Base-by-base conservation (phyloP, 495 filamentous ascomycete genomes). In the Lasiosphaeriaceae sp. region DNA sequence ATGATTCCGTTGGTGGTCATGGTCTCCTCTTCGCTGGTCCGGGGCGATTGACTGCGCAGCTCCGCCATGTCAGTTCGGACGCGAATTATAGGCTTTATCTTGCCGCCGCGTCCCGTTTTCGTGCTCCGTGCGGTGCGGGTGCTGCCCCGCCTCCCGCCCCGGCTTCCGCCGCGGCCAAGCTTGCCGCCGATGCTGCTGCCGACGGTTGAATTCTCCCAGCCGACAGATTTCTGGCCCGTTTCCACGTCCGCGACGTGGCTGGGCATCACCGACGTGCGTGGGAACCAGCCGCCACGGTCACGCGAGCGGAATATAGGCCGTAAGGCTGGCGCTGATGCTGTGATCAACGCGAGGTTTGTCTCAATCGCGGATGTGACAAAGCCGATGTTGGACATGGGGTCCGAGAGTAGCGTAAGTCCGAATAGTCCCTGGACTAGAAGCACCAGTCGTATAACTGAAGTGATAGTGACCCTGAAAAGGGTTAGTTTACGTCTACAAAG, bases 301-400 rank as follows among this genome's bases (percentile, higher is more conserved):
- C 64, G 50, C 6, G 56, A 52, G 46, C 71, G 69, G 52, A 77
- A 66, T 26, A 79, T 63, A 3, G 74, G 72, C n/a, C 73, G 59
- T 14, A 77, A 51, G 0, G 74, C 74, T 0, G 76, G 76, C 0
- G 68, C 71, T 11, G 71, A 83, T 11, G 79, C 80, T 11, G 79
- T 78, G 23, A 83, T 73, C 47, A 83, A 68, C 3, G 80, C 81
- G 7, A 83, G 66, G 64, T 83, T 82, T 4, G 75, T 76, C 64
- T 83, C 81, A 21, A 84, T 71, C 41, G 70, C 80, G 0, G 77
- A 81, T 23, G 72, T 78, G 44, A 73, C 69, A 62, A 80, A 81
- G 11, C 77, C 75, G 41, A 83, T 75, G 52, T 70, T 64, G 57
- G 67, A 65, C 11, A 55, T 65, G 2, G 63, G 57, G 41, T 71